phyloP scores from a whole-genome alignment of 2,329 filamentous ascomycete genomes.

The Phaeosphaeriaceae sp. region DNA sequence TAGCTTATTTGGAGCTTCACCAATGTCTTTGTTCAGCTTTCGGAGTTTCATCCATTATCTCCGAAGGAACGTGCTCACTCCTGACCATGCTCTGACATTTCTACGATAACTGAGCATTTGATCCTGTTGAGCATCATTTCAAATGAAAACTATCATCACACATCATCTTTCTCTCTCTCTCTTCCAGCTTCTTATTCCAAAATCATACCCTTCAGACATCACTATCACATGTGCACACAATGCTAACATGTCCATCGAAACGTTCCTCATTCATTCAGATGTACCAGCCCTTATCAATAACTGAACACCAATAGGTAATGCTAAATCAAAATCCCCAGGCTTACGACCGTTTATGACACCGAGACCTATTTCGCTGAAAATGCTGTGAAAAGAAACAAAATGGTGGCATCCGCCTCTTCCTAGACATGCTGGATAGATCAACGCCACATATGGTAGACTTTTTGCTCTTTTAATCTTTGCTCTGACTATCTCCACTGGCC shows the following conservation, averaged over 20 bases:
- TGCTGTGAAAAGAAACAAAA: conserved; percentile 4
- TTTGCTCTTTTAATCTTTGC: not conserved
- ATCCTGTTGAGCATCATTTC: too few relatives aligned
- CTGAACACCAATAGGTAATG: not conserved
- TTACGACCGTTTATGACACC: not conserved
- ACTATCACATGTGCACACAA: not conserved
- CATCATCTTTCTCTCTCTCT: too few relatives aligned
- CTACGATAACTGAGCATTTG: too few relatives aligned
- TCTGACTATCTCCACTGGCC: conserved; percentile 73
- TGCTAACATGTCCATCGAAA: not conserved
- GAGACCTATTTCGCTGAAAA: conserved; percentile 2
- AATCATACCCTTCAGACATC: not conserved
- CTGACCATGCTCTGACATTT: too few relatives aligned
- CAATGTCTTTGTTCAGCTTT: too few relatives aligned
- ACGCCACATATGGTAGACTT: not conserved
- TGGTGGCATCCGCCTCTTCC: not conserved
- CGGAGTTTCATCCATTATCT: too few relatives aligned
- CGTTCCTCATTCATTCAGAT: not conserved
- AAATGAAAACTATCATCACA: too few relatives aligned
- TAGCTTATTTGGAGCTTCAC: too few relatives aligned
- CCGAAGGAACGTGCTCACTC: not conserved
- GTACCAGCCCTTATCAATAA: not conserved
- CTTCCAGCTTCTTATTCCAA: too few relatives aligned
- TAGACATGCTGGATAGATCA: not conserved
- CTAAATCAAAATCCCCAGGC: not conserved